Evolutionary conservation across 371 early-diverging fungal species (phyloP).

Genomic region (Pancytospora philotis): DNA sequence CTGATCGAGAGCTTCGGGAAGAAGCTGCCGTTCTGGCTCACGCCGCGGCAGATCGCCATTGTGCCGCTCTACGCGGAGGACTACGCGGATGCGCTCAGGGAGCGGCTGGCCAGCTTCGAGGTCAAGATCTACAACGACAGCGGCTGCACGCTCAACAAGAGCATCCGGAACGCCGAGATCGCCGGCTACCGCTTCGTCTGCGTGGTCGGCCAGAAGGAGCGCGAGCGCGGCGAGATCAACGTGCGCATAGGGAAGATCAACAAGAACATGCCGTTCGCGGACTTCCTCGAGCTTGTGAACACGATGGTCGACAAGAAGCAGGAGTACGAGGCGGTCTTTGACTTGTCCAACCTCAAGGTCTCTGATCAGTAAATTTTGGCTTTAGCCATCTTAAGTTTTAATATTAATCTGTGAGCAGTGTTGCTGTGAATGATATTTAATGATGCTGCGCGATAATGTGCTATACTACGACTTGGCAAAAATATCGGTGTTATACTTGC

Average conservation of each 20-base stretch:
- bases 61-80: constrained; percentile 60
- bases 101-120: constrained; percentile 57
- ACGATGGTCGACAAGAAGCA: constrained; percentile 15
- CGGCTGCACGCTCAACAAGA: constrained; percentile 80
- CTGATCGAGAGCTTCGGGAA: constrained; percentile 84
- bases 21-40: constrained; percentile 90
- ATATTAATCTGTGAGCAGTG: too few relatives aligned
- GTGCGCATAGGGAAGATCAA: constrained; percentile 24
- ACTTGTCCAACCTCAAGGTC: neutral
- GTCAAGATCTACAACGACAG: constrained; percentile 63
- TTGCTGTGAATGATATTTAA: too few relatives aligned
- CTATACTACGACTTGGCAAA: too few relatives aligned
- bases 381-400: too few relatives aligned
- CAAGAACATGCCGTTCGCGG: constrained; percentile 1
- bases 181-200: constrained; percentile 77
- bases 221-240: constrained; percentile 65
- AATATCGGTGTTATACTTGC: too few relatives aligned
- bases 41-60: constrained; percentile 80
- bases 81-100: constrained; percentile 57
- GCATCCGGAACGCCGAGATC: constrained; percentile 76
- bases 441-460: too few relatives aligned
- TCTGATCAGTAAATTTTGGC: neutral
- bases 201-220: constrained; percentile 86
- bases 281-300: constrained; percentile 5
- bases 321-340: constrained; percentile 11